Base-by-base conservation (phyloP, 768 basidiomycete species). In the Lactarius akahatsu region DNA sequence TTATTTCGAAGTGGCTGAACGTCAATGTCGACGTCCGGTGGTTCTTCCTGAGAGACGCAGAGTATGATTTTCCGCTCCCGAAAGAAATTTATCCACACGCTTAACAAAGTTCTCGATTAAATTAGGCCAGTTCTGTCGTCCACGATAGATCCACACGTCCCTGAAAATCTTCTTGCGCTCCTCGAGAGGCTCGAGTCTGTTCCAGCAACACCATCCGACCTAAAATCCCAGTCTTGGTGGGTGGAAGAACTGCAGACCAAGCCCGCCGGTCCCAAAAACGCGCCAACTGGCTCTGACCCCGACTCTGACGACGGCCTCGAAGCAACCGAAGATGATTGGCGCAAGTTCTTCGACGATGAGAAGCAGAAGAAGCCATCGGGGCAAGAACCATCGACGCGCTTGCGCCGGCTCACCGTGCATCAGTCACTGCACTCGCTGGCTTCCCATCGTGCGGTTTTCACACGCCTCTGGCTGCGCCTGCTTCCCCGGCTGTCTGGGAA, bases 221-320 rank as follows among this genome's bases (percentile, higher is more conserved):
- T 94, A 57, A 90, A 89, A 71, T 74, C 82, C 0, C 95, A 90
- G 86, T 95, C 82, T 0, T 96, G 91, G 86, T 95, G 90, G 89
- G 83, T 94, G 8, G 75, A 85, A 41, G 88, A 91, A 62, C 79
- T 94, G 45, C 82, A 85, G 4, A 63, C 77, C 2, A 84, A 83
- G 71, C 88, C 88, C 5, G 77, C 79, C 30, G 85, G 81, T 70
- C 74, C 77, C 3, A 66, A 75, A 0, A 82, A 82, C 73, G 64
- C 67, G 10, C 64, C 61, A 20, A 38, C 59, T 6, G 50, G 28
- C 40, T 59, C 67, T 2, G 65, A 36, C 30, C 63, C 62, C 59
- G 57, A 69, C 50, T 70, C 72, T 3, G 73, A 71, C 1, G 73
- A 75, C n/a, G 78, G 75, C 1, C 73, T 75, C 10, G 79, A 81